Percentiles rank a stretch among this genome's conserved stretches.
Conservation (phyloP, 352 stramenopile genomes). For the Phytophthora kernoviae region DNA sequence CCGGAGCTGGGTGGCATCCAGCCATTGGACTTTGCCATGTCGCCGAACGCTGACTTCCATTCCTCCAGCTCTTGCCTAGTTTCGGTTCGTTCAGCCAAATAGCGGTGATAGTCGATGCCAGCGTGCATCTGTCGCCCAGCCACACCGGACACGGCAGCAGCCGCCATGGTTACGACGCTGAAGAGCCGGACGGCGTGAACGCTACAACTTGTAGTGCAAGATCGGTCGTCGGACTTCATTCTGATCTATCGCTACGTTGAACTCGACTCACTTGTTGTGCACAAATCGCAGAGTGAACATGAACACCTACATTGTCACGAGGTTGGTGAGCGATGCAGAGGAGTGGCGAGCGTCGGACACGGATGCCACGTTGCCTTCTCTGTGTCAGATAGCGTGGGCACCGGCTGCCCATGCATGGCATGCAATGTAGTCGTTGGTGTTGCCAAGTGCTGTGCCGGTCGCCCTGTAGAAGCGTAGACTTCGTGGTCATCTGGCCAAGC, state of each 20-base stretch:
- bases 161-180: slow-evolving; percentile 12
- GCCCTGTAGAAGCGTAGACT: slow-evolving; percentile 25
- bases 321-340: slow-evolving; percentile 15
- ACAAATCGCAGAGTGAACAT: slow-evolving; percentile 38
- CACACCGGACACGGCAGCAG: slow-evolving; percentile 9
- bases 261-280: slow-evolving; percentile 9
- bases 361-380: background rate
- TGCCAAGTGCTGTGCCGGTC: background rate
- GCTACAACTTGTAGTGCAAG: too few species aligned
- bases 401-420: background rate
- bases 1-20: slow-evolving; percentile 29
- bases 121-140: slow-evolving; percentile 42
- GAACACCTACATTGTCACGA: background rate
- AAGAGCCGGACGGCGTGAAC: slow-evolving; percentile 6
- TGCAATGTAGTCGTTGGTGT: too few species aligned
- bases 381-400: background rate
- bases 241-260: slow-evolving; percentile 6
- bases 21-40: slow-evolving; percentile 34
- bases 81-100: slow-evolving; percentile 33
- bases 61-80: slow-evolving; percentile 36
- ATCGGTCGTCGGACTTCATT: slow-evolving; percentile 18
- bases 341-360: slow-evolving; percentile 19
- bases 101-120: slow-evolving; percentile 45
- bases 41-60: slow-evolving; percentile 38
- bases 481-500: slow-evolving; percentile 27